A percentile compares a stretch with the other conserved stretches of the same genome.
phyloP scores from a whole-genome alignment of 2,329 filamentous ascomycete genomes.

The Botrytis deweyae region DNA sequence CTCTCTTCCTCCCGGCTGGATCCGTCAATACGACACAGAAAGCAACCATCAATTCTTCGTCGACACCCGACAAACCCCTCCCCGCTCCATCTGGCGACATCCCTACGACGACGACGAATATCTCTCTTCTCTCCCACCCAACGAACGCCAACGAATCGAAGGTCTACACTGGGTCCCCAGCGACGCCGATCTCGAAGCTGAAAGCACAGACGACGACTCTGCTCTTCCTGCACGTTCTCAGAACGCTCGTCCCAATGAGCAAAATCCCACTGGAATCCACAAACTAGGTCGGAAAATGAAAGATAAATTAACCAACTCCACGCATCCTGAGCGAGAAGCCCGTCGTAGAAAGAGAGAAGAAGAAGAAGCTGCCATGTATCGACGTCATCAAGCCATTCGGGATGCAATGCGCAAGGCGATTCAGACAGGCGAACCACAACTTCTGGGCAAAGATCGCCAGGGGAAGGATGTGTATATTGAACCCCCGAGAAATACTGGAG shows the following conservation, averaged over 20 bases:
- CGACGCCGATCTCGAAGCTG: slow-evolving; percentile 45
- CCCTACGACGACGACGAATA: slow-evolving; percentile 59
- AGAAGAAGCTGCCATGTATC: slow-evolving; percentile 49
- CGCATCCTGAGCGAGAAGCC: slow-evolving; percentile 53
- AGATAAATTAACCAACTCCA: slow-evolving; percentile 56
- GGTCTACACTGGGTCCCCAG: slow-evolving; percentile 40
- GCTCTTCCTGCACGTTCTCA: slow-evolving; percentile 21
- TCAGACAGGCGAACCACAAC: slow-evolving; percentile 55
- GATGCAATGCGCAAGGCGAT: slow-evolving; percentile 51
- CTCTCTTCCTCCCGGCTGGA: slow-evolving; percentile 55
- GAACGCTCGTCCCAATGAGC: slow-evolving; percentile 34
- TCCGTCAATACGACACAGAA: slow-evolving; percentile 54
- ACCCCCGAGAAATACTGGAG: slow-evolving; percentile 43
- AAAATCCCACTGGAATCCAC: slow-evolving; percentile 38
- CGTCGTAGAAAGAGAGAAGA: slow-evolving; percentile 48
- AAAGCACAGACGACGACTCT: slow-evolving; percentile 48
- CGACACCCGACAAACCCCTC: slow-evolving; percentile 54
- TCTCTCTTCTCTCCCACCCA: slow-evolving; percentile 47
- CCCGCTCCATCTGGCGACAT: slow-evolving; percentile 60
- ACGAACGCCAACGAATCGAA: slow-evolving; percentile 50
- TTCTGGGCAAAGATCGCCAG: slow-evolving; percentile 52
- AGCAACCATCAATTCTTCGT: slow-evolving; percentile 62
- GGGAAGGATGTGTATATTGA: slow-evolving; percentile 59
- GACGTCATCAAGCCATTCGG: slow-evolving; percentile 51
- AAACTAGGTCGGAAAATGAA: slow-evolving; percentile 57